Base-by-base conservation (phyloP, 1,139 yeast genomes). In the Pichia sp. region DNA sequence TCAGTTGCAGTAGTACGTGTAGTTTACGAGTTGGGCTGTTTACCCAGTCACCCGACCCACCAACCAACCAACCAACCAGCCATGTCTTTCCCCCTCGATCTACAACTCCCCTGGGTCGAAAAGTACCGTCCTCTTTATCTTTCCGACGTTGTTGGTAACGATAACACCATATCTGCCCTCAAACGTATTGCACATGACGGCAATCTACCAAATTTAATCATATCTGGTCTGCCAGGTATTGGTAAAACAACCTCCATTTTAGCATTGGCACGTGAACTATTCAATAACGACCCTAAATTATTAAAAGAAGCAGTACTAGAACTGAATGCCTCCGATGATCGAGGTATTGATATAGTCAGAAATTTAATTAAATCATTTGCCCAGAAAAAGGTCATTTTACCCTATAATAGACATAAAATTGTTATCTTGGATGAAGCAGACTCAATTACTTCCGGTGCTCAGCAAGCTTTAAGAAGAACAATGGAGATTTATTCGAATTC, bases 391-490 rank as follows among this genome's bases (percentile, higher is more conserved):
- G 93, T 77, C 54, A 87, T 73, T 64, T 76, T 79, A 65, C 96
- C 77, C 59, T 79, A 73, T 52, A 96, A 81, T 57, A 80, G 83
- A 61, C 97, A 93, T 65, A 93, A 93, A 74, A 87, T 93, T 55
- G 79, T 93, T 58, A 90, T 91, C 51, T 72, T 91, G 57, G 98
- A 91, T 69, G 98, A 91, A 69, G 98, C 97, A 0, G 98, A 93
- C 67, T 87, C 96, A n/a, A 88, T 93, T 91, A 93, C 99, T 0
- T 91, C 97, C 0, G 97, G 96, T 47, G 99, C 99, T 0, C 99
- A 93, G 69, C 96, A 91, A 66, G 99, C 99, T 0, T 73, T 93
- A 62, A 79, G 99, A 70, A 80, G 99, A 66, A 93, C 98, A 1
- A 93, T 93, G 99, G 99, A 93, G 66, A 80, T 93, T 31, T 93